Evolutionary conservation across 2,329 filamentous ascomycete species (phyloP).

Genomic region (Xylariaceae sp.): DNA sequence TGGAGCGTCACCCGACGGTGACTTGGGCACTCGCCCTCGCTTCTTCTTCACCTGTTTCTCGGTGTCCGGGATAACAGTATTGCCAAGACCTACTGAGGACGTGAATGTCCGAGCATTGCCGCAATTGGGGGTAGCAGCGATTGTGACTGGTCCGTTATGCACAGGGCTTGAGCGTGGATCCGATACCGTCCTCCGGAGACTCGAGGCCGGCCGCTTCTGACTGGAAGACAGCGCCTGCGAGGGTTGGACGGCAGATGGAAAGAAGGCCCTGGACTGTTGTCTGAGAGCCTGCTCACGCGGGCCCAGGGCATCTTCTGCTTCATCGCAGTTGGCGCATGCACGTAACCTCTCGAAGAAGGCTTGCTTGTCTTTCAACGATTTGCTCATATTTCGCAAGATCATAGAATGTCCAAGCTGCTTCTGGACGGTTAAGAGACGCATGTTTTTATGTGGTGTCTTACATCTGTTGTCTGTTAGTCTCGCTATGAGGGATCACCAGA

Average conservation of each 20-base stretch:
- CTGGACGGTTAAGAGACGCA: not conserved
- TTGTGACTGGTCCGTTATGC: conserved; percentile 22
- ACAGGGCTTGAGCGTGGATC: conserved; percentile 10
- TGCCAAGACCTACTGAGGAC: not conserved
- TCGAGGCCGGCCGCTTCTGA: not conserved
- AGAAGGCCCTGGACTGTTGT: conserved; percentile 26
- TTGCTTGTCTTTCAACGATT: conserved; percentile 38
- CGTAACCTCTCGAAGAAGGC: conserved; percentile 44
- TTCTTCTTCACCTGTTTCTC: conserved; percentile 10
- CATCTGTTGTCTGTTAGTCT: not conserved
- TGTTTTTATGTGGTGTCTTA: not conserved
- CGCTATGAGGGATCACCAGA: not conserved
- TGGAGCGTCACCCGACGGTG: conserved; percentile 17
- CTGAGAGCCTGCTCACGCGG: conserved; percentile 35
- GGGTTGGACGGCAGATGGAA: not conserved
- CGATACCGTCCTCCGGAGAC: conserved; percentile 13
- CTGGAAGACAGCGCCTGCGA: conserved; percentile 10
- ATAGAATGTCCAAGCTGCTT: not conserved
- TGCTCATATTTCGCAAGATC: conserved; percentile 23
- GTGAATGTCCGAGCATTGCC: not conserved
- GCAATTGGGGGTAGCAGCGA: conserved; percentile 21
- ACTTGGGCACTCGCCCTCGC: conserved; percentile 14
- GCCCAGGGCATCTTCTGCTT: conserved; percentile 31
- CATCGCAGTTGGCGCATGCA: conserved; percentile 25
- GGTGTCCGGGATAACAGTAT: conserved; percentile 22